phyloP scores from a whole-genome alignment of 2,329 filamentous ascomycete genomes.

The Lachnum nothofagi region DNA sequence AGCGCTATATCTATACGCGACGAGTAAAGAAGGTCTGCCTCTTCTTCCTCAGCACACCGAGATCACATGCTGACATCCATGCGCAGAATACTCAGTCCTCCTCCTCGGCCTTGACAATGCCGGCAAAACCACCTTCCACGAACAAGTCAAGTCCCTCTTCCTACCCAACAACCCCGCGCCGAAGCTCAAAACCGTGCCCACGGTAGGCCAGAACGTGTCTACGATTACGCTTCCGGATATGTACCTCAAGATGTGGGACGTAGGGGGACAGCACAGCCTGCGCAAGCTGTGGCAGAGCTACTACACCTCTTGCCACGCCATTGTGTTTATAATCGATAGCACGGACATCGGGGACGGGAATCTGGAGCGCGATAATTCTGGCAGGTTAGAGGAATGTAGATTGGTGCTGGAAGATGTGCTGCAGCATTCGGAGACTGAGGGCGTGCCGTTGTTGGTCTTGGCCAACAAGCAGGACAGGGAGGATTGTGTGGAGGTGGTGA shows the following conservation, averaged over 20 bases:
- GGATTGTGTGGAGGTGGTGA: constrained; percentile 93
- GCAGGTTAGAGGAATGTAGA: constrained; percentile 80
- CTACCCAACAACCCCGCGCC: constrained; percentile 55
- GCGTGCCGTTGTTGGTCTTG: constrained; percentile 84
- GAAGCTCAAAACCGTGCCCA: constrained; percentile 84
- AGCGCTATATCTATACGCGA: constrained; percentile 88
- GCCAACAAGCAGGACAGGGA: constrained; percentile 98
- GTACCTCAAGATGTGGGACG: constrained; percentile 98
- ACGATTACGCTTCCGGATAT: constrained; percentile 87
- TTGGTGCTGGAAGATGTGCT: constrained; percentile 86
- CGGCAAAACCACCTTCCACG: constrained; percentile 95
- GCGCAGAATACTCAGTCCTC: constrained; percentile 87
- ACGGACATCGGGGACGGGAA: constrained; percentile 81
- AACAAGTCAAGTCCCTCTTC: constrained; percentile 90
- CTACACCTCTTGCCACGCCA: constrained; percentile 88
- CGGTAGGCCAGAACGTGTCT: constrained; percentile 93
- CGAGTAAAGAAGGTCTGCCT: constrained; percentile 82
- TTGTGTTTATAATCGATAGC: constrained; percentile 95
- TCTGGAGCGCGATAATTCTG: constrained; percentile 37
- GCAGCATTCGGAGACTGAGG: constrained; percentile 79
- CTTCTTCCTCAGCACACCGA: constrained; percentile 2
- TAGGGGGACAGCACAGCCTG: constrained; percentile 85
- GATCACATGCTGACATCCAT: constrained; percentile 5
- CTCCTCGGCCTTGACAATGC: constrained; percentile 96
- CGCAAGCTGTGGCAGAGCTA: constrained; percentile 94